phyloP scores from a whole-genome alignment of 2,329 filamentous ascomycete genomes.

The Neopestalotiopsis clavispora region DNA sequence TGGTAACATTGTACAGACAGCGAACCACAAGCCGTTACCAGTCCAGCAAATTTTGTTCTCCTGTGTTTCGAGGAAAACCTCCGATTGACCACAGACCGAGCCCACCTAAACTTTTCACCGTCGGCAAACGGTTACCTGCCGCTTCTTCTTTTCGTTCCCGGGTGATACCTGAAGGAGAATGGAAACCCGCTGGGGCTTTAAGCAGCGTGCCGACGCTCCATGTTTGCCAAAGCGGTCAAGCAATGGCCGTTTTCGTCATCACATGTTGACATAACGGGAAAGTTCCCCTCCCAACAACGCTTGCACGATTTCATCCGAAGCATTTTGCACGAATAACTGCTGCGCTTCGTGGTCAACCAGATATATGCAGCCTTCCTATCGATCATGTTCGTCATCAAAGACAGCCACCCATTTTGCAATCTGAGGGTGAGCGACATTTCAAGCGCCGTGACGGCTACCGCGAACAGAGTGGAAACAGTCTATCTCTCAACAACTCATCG shows the following conservation, averaged over 20 bases:
- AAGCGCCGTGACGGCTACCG: not conserved
- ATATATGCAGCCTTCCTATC: slow-evolving; percentile 1
- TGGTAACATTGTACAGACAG: slow-evolving; percentile 1
- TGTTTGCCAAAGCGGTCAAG: slow-evolving; percentile 19
- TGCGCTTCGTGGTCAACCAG: not conserved
- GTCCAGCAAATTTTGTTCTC: not conserved
- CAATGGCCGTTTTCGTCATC: slow-evolving; percentile 14
- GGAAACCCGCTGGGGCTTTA: not conserved
- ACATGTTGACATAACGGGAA: slow-evolving; percentile 3
- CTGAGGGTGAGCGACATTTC: not conserved
- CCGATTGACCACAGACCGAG: slow-evolving; percentile 15
- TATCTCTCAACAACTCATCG: too few species aligned
- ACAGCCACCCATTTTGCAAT: not conserved
- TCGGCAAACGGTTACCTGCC: slow-evolving; percentile 3
- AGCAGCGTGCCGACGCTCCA: slow-evolving; percentile 9
- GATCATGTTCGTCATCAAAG: not conserved
- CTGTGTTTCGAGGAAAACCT: slow-evolving; percentile 13
- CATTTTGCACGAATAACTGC: not conserved
- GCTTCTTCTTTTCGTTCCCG: slow-evolving; percentile 13
- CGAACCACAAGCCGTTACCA: not conserved
- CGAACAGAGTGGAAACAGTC: not conserved
- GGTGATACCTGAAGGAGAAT: not conserved
- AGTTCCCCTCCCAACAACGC: not conserved
- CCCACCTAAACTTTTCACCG: slow-evolving; percentile 9
- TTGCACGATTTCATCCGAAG: slow-evolving; percentile 14